phyloP scores from a whole-genome alignment of 2,329 filamentous ascomycete species.

The Lasiodiplodia gonubiensis region DNA sequence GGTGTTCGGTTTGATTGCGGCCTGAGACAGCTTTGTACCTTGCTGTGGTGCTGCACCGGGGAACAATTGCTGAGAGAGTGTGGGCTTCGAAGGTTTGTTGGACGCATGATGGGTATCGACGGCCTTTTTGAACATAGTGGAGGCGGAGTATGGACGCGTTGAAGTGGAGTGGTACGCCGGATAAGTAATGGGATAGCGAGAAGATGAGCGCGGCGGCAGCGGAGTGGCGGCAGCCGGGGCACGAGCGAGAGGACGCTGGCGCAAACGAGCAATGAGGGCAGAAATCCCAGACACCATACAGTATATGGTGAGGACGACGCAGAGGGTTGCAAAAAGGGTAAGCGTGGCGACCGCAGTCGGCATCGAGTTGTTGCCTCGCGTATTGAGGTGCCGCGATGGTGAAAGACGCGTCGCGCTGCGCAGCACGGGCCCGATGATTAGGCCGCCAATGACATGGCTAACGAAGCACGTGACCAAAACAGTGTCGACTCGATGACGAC shows the following conservation, averaged over 20 bases:
- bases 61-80: conserved; percentile 59
- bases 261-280: conserved; percentile 39
- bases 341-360: conserved; percentile 22
- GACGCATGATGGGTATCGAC: conserved; percentile 47
- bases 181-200: conserved; percentile 30
- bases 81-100: conserved; percentile 29
- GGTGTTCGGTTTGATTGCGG: conserved; percentile 47
- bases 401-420: conserved; percentile 24
- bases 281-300: conserved; percentile 45
- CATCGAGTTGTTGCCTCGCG: conserved; percentile 21
- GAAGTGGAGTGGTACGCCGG: conserved; percentile 23
- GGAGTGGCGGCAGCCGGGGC: conserved; percentile 1
- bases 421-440: not conserved
- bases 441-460: not conserved
- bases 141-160: conserved; percentile 13
- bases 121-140: conserved; percentile 50
- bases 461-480: not conserved
- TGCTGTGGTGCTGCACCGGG: conserved; percentile 60
- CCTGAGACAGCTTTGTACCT: conserved; percentile 47
- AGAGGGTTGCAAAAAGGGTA: conserved; percentile 36
- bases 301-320: conserved; percentile 38
- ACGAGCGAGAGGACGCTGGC: conserved; percentile 35
- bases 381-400: conserved; percentile 13
- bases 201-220: conserved; percentile 35
- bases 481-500: not conserved